Percentiles rank a stretch among this genome's conserved stretches.
Evolutionary conservation across 1,284 basidiomycete species (phyloP).

Genomic region (Entoloma clypeatum): DNA sequence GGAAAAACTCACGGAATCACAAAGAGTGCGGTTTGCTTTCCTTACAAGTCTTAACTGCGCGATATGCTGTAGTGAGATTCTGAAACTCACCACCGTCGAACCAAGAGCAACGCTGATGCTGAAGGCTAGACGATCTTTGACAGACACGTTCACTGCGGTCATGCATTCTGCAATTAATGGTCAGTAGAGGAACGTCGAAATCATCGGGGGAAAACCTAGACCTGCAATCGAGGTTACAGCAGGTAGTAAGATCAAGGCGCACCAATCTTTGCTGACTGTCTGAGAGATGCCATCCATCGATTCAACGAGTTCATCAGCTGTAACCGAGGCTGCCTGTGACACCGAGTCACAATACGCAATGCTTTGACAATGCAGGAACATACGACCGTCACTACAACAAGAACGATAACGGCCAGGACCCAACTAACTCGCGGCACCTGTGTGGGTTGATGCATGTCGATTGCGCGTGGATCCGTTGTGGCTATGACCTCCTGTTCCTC

Average conservation of each 20-base stretch:
- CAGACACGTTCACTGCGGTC: constrained; percentile 80
- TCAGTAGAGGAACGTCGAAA: constrained; percentile 3
- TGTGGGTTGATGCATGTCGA: constrained; percentile 12
- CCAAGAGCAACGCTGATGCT: constrained; percentile 86
- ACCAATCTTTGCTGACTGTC: constrained; percentile 69
- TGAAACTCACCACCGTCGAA: constrained; percentile 70
- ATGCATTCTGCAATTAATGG: constrained; percentile 44
- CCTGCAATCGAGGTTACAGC: constrained; percentile 80
- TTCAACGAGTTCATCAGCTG: constrained; percentile 80
- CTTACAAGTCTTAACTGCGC: background rate
- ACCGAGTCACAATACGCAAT: background rate
- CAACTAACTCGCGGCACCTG: constrained; percentile 56
- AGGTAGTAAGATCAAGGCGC: constrained; percentile 84
- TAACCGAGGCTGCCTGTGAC: constrained; percentile 47
- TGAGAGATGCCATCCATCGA: constrained; percentile 68
- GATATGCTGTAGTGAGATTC: constrained; percentile 10
- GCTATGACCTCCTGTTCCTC: constrained; percentile 2
- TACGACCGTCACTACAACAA: constrained; percentile 64
- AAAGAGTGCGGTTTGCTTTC: constrained; percentile 87
- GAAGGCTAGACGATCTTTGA: constrained; percentile 72
- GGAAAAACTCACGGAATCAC: constrained; percentile 58
- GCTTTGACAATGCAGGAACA: constrained; percentile 24
- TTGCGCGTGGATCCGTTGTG: constrained; percentile 2
- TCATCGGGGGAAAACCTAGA: constrained; percentile 20
- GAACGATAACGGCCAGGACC: constrained; percentile 51